Percentiles rank a stretch among this genome's conserved stretches.
Conservation (phyloP, 2,329 filamentous ascomycete genomes). For the Aspergillus arachidicola region DNA sequence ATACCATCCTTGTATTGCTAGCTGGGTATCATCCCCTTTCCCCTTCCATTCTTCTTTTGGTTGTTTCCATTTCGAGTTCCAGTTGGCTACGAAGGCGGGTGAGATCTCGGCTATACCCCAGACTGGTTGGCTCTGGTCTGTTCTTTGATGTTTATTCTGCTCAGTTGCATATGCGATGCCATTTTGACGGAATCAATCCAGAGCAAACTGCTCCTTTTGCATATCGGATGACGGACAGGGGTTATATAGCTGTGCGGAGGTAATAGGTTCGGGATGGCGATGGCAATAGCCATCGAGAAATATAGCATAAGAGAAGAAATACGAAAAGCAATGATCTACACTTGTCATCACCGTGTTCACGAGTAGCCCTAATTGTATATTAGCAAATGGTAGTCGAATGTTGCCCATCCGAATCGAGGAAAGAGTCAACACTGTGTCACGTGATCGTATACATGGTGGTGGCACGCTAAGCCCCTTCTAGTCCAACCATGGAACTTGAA, state of each 20-base stretch:
- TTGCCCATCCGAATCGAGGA: background rate
- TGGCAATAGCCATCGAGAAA: constrained; percentile 15
- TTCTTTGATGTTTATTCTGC: constrained; percentile 24
- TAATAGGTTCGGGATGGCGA: constrained; percentile 18
- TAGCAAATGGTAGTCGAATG: background rate
- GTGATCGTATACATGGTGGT: background rate
- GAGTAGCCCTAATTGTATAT: background rate
- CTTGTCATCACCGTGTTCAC: background rate
- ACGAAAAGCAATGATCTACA: constrained; percentile 8
- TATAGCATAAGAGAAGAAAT: constrained; percentile 17
- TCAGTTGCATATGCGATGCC: constrained; percentile 31
- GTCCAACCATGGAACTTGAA: constrained; percentile 11
- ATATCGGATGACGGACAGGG: constrained; percentile 17
- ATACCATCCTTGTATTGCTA: constrained; percentile 44
- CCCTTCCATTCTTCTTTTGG: constrained; percentile 24
- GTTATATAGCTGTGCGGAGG: constrained; percentile 18
- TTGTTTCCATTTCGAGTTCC: constrained; percentile 22
- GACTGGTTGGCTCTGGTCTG: constrained; percentile 28
- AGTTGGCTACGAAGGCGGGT: constrained; percentile 23
- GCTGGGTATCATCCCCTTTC: constrained; percentile 37
- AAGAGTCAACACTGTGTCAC: background rate
- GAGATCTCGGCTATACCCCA: constrained; percentile 26
- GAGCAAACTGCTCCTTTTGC: constrained; percentile 22
- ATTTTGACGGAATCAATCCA: constrained; percentile 24
- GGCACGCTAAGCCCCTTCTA: background rate